phyloP scores from a whole-genome alignment of 1,284 basidiomycete genomes.

The Ganoderma meredithae region DNA sequence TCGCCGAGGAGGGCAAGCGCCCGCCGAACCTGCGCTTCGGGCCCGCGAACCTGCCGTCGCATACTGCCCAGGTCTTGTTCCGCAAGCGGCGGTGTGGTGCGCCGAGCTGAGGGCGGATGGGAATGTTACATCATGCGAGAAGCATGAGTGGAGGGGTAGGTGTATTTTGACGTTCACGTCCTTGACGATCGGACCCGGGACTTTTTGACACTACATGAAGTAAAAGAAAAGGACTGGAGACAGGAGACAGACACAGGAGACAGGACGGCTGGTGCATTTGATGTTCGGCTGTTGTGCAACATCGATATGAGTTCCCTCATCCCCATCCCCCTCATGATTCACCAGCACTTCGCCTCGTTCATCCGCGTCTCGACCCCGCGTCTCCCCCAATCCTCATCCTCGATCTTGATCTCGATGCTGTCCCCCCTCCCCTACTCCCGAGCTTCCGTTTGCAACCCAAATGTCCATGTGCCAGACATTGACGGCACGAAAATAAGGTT shows the following conservation, averaged over 20 bases:
- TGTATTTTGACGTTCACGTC: neutral
- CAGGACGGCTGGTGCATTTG: neutral
- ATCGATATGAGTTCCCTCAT: neutral
- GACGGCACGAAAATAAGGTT: too few species aligned
- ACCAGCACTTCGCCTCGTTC: neutral
- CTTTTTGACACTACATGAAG: neutral
- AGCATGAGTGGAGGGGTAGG: neutral
- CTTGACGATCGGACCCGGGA: neutral
- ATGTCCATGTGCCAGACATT: too few species aligned
- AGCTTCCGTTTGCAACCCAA: too few species aligned
- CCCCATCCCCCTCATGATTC: neutral
- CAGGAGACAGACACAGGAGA: too few species aligned
- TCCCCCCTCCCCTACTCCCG: too few species aligned
- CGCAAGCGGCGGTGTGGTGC: slow-evolving; percentile 14
- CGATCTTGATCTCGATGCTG: too few species aligned
- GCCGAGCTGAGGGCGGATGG: neutral
- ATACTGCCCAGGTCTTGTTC: slow-evolving; percentile 27
- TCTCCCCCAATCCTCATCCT: too few species aligned
- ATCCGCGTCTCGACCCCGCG: neutral
- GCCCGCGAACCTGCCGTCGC: slow-evolving; percentile 27
- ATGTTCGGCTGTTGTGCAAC: neutral
- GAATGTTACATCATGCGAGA: too few species aligned
- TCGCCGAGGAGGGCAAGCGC: slow-evolving; percentile 27
- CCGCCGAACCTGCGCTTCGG: slow-evolving; percentile 31
- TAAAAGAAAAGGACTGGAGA: neutral